Base-by-base conservation (phyloP, 768 basidiomycete genomes). In the Macrocybe gigantea region DNA sequence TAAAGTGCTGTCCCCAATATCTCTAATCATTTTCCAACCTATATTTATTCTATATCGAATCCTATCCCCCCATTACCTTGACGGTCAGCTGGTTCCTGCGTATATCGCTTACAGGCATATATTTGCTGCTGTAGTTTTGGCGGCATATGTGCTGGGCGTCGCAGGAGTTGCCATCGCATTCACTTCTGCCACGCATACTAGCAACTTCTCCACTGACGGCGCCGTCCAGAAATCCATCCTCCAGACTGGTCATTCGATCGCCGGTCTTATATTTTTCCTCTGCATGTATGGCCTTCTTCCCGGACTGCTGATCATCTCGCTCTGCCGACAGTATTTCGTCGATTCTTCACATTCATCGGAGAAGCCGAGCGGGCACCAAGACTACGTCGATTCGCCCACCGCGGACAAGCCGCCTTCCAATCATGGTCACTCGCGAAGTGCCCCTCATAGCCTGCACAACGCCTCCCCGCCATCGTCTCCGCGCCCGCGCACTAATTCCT, bases 91-190 rank as follows among this genome's bases (percentile, higher is more conserved):
- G 10, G 44, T 30, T 14, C 5, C 51, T 5, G 47, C 11, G 14
- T 15, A 38, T 14, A 40, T 43, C 37, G 34, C 46, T n/a, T 52
- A 49, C 33, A 45, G 33, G 8, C 50, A 48, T 41, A 40, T 68
- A 2, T 68, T 71, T 29, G 62, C 60, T 10, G 49, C 73, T 13
- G 52, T 78, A 43, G 68, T 69, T 10, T 44, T 83, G 31, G 56
- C 55, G 11, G 63, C 68, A 30, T 87, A 80, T 56, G 79, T 69
- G 10, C 55, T 80, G 22, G 88, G 88, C 30, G 54, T 89, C 13
- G 80, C 67, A 29, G 85, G 85, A 7, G 61, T 89, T 40, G 76
- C 69, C 12, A 68, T 75, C 2, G 73, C 85, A 6, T 87, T 90
- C 63, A 82, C 80, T 1, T 74, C 80, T 37, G 22, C 22, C 22